Conservation (phyloP, 1,139 yeast genomes). For the Arxiozyma slooffiae region DNA sequence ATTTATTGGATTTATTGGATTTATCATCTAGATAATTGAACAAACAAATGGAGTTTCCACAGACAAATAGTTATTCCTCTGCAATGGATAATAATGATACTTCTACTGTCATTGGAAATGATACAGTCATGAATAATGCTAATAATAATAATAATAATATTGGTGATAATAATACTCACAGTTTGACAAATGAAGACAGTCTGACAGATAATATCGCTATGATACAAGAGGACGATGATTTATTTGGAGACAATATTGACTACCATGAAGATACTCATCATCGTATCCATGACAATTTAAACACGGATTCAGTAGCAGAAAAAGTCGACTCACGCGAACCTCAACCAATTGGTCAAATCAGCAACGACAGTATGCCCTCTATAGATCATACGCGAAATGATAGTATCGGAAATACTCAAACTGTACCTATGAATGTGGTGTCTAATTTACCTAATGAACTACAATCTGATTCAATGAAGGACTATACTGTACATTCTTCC, state of each 20-base stretch:
- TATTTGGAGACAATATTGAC: constrained; percentile 1
- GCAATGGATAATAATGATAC: not conserved
- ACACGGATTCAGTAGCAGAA: not conserved
- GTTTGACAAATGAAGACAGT: not conserved
- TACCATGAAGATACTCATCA: not conserved
- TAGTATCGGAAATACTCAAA: not conserved
- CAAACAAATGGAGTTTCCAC: not conserved
- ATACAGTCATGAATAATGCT: not conserved
- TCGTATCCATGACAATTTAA: not conserved
- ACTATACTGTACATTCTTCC: not conserved
- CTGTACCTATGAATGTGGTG: too few relatives aligned
- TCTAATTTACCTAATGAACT: not conserved
- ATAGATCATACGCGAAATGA: not conserved
- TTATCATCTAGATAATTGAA: not conserved
- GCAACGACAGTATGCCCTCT: not conserved
- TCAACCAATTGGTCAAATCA: not conserved
- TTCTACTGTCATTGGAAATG: not conserved
- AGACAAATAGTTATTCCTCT: not conserved
- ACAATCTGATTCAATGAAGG: not conserved
- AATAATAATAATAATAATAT: not conserved
- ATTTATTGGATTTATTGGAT: not conserved
- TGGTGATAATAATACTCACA: not conserved
- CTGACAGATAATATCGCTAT: too few relatives aligned
- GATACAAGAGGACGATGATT: not conserved
- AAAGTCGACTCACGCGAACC: not conserved